Percentiles rank a stretch among this genome's conserved stretches.
phyloP scores from a whole-genome alignment of 257 asterid genomes.

The Perilla frutescens region DNA sequence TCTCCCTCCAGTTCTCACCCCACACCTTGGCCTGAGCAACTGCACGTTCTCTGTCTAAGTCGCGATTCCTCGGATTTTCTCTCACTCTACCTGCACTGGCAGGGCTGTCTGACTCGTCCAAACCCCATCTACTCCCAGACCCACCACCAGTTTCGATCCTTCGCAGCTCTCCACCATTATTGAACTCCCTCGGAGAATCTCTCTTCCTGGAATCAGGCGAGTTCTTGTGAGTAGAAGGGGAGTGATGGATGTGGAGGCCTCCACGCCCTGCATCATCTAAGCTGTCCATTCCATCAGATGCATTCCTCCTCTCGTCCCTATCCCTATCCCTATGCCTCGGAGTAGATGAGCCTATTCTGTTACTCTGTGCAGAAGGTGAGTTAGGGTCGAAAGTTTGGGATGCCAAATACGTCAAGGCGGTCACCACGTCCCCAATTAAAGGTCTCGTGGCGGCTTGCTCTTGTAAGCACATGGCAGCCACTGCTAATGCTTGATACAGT shows the following conservation, averaged over 20 bases:
- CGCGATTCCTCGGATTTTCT: constrained; percentile 69
- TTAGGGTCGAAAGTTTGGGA: constrained; percentile 88
- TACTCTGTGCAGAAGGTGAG: constrained; percentile 51
- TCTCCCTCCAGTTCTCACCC: constrained; percentile 91
- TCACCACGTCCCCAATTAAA: constrained; percentile 91
- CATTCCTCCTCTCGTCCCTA: constrained; percentile 61
- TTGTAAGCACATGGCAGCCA: constrained; percentile 99
- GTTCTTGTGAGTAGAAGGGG: constrained; percentile 72
- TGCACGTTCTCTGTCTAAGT: constrained; percentile 78
- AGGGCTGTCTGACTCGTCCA: constrained; percentile 75
- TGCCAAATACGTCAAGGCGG: constrained; percentile 88
- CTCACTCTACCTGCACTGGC: constrained; percentile 64
- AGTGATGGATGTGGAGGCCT: constrained; percentile 58
- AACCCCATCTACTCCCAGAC: constrained; percentile 71
- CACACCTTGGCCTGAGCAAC: constrained; percentile 95
- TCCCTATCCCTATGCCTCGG: constrained; percentile 75
- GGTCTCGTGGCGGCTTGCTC: constrained; percentile 99
- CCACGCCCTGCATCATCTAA: constrained; percentile 52
- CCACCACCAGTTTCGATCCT: constrained; percentile 66
- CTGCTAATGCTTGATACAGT: constrained; percentile 94
- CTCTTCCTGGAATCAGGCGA: constrained; percentile 76
- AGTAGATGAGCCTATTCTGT: constrained; percentile 62
- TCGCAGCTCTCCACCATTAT: constrained; percentile 55
- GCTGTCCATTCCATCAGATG: constrained; percentile 57
- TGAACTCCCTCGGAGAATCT: constrained; percentile 46